Conservation (phyloP, 371 early-diverging fungal species). For the Capillidium heterosporum region DNA sequence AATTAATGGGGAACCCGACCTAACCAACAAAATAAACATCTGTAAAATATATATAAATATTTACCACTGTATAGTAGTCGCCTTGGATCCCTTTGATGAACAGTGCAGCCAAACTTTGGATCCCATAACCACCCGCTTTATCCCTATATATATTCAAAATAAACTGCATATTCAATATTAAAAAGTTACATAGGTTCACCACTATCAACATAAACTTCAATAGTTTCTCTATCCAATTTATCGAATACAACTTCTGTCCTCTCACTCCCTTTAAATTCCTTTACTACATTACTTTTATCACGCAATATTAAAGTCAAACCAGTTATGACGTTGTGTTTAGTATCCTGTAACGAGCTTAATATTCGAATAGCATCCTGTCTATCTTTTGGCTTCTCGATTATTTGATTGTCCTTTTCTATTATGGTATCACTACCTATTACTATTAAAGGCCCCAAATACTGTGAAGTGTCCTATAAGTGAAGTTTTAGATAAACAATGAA, state of each 20-base stretch:
- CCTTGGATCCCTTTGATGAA: slow-evolving; percentile 55
- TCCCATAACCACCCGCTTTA: slow-evolving; percentile 78
- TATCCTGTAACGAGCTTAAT: slow-evolving; percentile 30
- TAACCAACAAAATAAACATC: too few species aligned
- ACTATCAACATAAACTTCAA: slow-evolving; percentile 43
- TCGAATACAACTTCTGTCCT: slow-evolving; percentile 16
- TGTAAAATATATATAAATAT: too few species aligned
- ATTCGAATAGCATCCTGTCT: slow-evolving; percentile 31
- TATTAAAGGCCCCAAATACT: slow-evolving; percentile 27
- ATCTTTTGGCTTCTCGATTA: slow-evolving; percentile 38
- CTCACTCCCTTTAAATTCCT: slow-evolving; percentile 1
- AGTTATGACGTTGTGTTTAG: slow-evolving; percentile 40
- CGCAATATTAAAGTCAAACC: slow-evolving; percentile 30
- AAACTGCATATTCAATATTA: slow-evolving; percentile 6
- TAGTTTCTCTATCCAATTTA: slow-evolving; percentile 19
- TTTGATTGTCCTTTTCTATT: slow-evolving; percentile 30
- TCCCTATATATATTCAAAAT: slow-evolving; percentile 16
- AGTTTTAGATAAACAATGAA: slow-evolving; percentile 20
- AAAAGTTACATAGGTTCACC: slow-evolving; percentile 30
- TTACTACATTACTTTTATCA: background rate
- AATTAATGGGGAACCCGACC: too few species aligned
- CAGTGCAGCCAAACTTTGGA: slow-evolving; percentile 52
- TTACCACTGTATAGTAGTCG: slow-evolving; percentile 16
- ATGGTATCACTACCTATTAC: slow-evolving; percentile 72
- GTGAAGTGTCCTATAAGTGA: slow-evolving; percentile 32